Conservation (phyloP, 441 rosid genomes). For the Gossypium trilobum region DNA sequence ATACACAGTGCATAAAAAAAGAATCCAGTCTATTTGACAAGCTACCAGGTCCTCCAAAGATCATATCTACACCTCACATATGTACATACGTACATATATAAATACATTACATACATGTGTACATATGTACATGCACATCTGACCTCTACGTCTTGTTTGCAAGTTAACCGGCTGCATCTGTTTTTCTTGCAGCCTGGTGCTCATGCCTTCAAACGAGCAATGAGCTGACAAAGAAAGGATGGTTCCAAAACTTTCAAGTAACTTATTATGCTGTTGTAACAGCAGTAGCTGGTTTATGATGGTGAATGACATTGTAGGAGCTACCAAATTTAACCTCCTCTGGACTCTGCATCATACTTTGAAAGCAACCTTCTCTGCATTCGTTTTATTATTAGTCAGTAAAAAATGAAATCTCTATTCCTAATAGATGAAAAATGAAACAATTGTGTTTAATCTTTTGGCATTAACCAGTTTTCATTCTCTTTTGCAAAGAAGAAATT, state of each 20-base stretch:
- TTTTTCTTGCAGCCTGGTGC: background rate
- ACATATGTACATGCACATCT: slow-evolving; percentile 2
- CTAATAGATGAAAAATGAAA: background rate
- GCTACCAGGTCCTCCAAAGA: background rate
- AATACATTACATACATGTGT: background rate
- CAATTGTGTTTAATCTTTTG: background rate
- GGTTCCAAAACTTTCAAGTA: background rate
- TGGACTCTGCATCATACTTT: slow-evolving; percentile 21
- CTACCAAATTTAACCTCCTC: slow-evolving; percentile 18
- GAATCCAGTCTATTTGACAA: background rate
- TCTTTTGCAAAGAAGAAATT: background rate
- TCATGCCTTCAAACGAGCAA: background rate
- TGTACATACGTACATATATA: background rate
- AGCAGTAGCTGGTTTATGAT: slow-evolving; percentile 17
- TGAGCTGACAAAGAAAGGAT: background rate
- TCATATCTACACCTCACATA: background rate
- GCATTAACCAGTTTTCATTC: background rate
- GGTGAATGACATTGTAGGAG: background rate
- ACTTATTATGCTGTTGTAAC: slow-evolving; percentile 21
- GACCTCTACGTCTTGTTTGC: background rate
- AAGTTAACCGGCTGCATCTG: background rate
- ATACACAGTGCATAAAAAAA: background rate
- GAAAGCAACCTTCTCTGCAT: slow-evolving; percentile 51
- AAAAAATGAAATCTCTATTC: background rate
- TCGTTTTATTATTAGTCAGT: background rate